Conservation (phyloP, 2,329 filamentous ascomycete genomes). For the Diaporthe velutina region DNA sequence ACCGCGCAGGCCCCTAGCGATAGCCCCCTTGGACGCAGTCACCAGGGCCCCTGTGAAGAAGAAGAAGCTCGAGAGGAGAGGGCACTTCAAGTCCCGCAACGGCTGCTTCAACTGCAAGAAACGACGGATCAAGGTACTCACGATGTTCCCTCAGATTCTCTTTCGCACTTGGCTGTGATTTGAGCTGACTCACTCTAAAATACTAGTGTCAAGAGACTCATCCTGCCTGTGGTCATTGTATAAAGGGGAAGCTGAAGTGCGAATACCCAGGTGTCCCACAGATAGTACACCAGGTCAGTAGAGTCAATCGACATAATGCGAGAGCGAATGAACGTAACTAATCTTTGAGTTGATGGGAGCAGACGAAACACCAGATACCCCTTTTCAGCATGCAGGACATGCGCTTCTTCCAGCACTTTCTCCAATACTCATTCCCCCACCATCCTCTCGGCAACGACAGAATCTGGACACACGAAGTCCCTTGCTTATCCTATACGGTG, state of each 20-base stretch:
- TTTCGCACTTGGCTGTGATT: conserved; percentile 8
- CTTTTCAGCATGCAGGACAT: conserved; percentile 74
- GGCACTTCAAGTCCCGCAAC: conserved; percentile 75
- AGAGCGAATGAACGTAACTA: background rate
- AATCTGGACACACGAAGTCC: conserved; percentile 76
- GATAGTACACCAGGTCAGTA: conserved; percentile 63
- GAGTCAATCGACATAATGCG: background rate
- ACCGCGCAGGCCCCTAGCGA: background rate
- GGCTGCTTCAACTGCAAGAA: conserved; percentile 78
- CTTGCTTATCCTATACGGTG: conserved; percentile 76
- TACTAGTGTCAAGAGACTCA: conserved; percentile 74
- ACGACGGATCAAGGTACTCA: conserved; percentile 71
- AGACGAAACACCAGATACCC: conserved; percentile 70
- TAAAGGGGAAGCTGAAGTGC: conserved; percentile 72
- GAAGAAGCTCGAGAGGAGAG: conserved; percentile 65
- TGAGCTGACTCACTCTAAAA: background rate
- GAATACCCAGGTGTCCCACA: conserved; percentile 69
- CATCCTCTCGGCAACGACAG: conserved; percentile 75
- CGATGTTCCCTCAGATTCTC: background rate
- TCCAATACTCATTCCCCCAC: conserved; percentile 72
- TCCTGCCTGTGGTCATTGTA: conserved; percentile 73
- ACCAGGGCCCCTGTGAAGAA: conserved; percentile 40
- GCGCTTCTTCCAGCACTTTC: conserved; percentile 77
- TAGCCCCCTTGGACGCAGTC: background rate
- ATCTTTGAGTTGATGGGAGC: background rate